Percentiles rank a stretch among this genome's conserved stretches.
These are phyloP conservation scores for Kuraishia capsulata DNA, from an alignment of 805 yeast species.

Conservation along the genomic window DNA sequence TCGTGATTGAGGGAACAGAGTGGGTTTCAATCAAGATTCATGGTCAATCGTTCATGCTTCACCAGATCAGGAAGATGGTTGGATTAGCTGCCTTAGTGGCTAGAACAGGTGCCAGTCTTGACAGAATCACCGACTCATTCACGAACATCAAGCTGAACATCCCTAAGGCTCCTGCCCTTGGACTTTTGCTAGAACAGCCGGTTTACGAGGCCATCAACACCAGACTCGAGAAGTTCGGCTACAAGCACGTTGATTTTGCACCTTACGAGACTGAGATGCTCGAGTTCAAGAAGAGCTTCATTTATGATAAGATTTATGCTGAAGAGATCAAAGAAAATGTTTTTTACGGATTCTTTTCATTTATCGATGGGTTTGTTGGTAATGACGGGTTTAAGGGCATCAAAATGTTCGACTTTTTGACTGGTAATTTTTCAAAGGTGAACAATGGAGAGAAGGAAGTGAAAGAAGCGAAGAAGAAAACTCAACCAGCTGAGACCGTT, in stretches of 20 bases:
- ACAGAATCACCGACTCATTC: slow-evolving; percentile 72
- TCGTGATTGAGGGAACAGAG: slow-evolving; percentile 86
- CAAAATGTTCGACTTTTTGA: neutral
- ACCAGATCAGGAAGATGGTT: slow-evolving; percentile 96
- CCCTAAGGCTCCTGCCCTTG: slow-evolving; percentile 97
- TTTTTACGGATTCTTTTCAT: slow-evolving; percentile 84
- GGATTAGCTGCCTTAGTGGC: slow-evolving; percentile 86
- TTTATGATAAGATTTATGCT: slow-evolving; percentile 85
- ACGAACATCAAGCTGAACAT: slow-evolving; percentile 68
- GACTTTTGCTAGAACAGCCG: slow-evolving; percentile 83
- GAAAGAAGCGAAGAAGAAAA: neutral
- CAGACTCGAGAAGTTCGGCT: slow-evolving; percentile 65
- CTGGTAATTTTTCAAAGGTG: neutral
- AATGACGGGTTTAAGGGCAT: slow-evolving; percentile 25
- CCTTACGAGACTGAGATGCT: slow-evolving; percentile 65
- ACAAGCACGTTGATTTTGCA: slow-evolving; percentile 62
- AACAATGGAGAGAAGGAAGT: neutral
- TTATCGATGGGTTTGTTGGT: slow-evolving; percentile 72
- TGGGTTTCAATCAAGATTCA: slow-evolving; percentile 96
- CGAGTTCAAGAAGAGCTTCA: slow-evolving; percentile 76
- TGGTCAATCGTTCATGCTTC: slow-evolving; percentile 97
- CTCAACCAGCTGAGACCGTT: neutral
- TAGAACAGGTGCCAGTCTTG: slow-evolving; percentile 76
- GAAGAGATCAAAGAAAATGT: slow-evolving; percentile 86
- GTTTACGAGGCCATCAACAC: slow-evolving; percentile 81